phyloP scores from a whole-genome alignment of 2,329 filamentous ascomycete species.

The Diaporthe vaccinii region DNA sequence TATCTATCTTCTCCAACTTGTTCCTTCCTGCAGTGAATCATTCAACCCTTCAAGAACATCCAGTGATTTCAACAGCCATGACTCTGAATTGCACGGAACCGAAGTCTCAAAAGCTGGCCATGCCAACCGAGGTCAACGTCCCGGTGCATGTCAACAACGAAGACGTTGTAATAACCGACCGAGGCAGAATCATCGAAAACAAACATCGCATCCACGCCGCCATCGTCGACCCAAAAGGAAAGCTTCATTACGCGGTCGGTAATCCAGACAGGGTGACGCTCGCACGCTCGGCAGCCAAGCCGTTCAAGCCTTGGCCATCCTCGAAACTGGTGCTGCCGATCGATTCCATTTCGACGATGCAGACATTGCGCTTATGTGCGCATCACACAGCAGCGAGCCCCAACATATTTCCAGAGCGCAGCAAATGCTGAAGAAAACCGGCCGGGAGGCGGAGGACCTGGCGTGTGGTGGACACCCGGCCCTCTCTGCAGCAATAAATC shows the following conservation, averaged over 20 bases:
- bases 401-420: neutral
- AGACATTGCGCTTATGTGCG: neutral
- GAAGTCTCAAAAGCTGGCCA: neutral
- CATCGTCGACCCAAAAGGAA: neutral
- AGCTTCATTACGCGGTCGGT: neutral
- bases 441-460: neutral
- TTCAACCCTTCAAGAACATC: neutral
- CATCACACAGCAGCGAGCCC: neutral
- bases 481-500: neutral
- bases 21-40: neutral
- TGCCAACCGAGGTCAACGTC: neutral
- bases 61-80: neutral
- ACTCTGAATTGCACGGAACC: neutral
- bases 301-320: neutral
- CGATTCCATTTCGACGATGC: neutral
- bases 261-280: neutral
- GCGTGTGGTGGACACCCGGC: neutral
- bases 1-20: neutral
- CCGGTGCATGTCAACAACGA: neutral
- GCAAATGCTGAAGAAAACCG: neutral
- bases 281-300: neutral
- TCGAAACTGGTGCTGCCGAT: neutral
- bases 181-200: neutral
- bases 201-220: neutral
- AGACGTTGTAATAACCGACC: neutral